A percentile compares a stretch with the other conserved stretches of the same genome.
Evolutionary conservation across 2,329 filamentous ascomycete species (phyloP).

Genomic region (Epichloe sylvatica): DNA sequence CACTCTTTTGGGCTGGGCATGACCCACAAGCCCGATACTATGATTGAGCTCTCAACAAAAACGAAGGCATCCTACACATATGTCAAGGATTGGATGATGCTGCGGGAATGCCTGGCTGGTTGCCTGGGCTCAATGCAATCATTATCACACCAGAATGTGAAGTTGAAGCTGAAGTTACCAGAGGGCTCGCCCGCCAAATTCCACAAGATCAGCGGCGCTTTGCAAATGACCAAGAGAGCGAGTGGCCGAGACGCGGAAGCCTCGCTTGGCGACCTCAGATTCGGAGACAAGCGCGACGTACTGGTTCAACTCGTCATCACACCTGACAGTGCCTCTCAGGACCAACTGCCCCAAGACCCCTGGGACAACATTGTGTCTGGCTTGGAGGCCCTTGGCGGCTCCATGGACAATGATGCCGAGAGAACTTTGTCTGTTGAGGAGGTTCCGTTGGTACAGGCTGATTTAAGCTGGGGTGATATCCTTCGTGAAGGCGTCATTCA

Average conservation of each 20-base stretch:
- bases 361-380: slow-evolving; percentile 98
- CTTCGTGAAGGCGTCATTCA: slow-evolving; percentile 74
- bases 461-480: slow-evolving; percentile 86
- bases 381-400: slow-evolving; percentile 79
- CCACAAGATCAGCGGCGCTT: slow-evolving; percentile 90
- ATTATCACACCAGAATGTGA: slow-evolving; percentile 95
- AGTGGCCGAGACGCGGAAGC: slow-evolving; percentile 91
- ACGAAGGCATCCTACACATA: slow-evolving; percentile 97
- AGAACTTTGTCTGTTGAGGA: slow-evolving; percentile 80
- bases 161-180: slow-evolving; percentile 82
- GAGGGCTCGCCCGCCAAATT: slow-evolving; percentile 97
- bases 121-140: slow-evolving; percentile 86
- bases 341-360: slow-evolving; percentile 78
- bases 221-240: slow-evolving; percentile 92
- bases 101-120: slow-evolving; percentile 87
- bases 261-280: slow-evolving; percentile 77
- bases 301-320: slow-evolving; percentile 87
- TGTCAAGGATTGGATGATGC: slow-evolving; percentile 99
- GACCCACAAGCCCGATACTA: slow-evolving; percentile 95
- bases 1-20: slow-evolving; percentile 93
- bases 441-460: slow-evolving; percentile 85
- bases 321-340: slow-evolving; percentile 69
- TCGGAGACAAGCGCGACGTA: slow-evolving; percentile 88
- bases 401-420: slow-evolving; percentile 73
- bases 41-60: slow-evolving; percentile 90